Evolutionary conservation across 2,329 filamentous ascomycete genomes (phyloP).

Genomic region (Lachnellula cervina): DNA sequence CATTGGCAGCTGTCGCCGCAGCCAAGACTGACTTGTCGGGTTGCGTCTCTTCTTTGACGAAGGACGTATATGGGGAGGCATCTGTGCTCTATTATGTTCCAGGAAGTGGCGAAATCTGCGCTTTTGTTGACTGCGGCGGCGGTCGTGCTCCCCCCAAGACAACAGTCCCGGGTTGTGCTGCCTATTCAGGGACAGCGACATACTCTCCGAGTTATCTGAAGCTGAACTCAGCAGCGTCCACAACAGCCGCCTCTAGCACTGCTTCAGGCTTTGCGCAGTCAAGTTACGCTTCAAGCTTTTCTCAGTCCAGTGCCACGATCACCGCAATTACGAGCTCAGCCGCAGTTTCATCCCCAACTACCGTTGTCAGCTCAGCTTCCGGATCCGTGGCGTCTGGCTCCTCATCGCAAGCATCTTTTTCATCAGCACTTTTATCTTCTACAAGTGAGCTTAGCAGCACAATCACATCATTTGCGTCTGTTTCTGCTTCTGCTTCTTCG

Average conservation of each 20-base stretch:
- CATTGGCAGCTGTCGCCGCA: conserved; percentile 11
- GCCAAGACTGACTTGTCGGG: conserved; percentile 11
- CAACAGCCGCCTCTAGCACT: conserved; percentile 1
- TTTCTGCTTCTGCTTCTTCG: neutral
- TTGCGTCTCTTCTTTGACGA: neutral
- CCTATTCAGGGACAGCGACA: conserved; percentile 19
- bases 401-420: neutral
- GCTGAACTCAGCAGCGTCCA: neutral
- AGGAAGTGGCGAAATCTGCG: conserved; percentile 18
- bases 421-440: neutral
- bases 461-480: neutral
- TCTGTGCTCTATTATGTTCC: conserved; percentile 12
- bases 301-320: neutral
- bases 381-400: neutral
- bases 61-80: conserved; percentile 2
- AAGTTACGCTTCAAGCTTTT: neutral
- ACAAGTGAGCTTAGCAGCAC: neutral
- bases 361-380: neutral
- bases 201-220: conserved; percentile 12
- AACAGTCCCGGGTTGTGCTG: conserved; percentile 18
- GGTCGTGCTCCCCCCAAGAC: conserved; percentile 18
- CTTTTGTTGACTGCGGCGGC: conserved; percentile 19
- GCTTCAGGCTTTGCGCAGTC: neutral
- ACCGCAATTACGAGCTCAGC: neutral
- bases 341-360: neutral